phyloP scores from a whole-genome alignment of 768 basidiomycete species.

The Cystobasidium tubakii region DNA sequence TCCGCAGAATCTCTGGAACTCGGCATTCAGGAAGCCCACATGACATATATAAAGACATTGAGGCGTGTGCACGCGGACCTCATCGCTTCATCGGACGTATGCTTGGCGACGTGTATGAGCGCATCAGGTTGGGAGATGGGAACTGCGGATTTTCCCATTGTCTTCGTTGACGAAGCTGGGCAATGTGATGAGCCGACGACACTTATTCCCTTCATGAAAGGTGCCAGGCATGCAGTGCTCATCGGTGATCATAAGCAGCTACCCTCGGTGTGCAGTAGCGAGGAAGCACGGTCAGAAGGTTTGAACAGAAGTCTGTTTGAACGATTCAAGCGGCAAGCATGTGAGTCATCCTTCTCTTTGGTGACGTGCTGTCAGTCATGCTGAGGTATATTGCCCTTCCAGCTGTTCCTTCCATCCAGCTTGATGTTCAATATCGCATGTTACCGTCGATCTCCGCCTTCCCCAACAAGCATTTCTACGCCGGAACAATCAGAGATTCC shows the following conservation, averaged over 20 bases:
- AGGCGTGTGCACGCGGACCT: slow-evolving; percentile 62
- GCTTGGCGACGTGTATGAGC: slow-evolving; percentile 48
- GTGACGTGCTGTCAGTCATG: not conserved
- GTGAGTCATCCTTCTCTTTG: slow-evolving; percentile 53
- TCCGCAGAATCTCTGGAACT: too few species aligned
- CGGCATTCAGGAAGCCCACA: not conserved
- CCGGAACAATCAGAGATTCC: slow-evolving; percentile 22
- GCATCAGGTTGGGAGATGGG: slow-evolving; percentile 36
- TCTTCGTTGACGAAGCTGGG: slow-evolving; percentile 89
- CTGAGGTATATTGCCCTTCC: not conserved
- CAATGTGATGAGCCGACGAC: slow-evolving; percentile 94
- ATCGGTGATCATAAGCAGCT: slow-evolving; percentile 98
- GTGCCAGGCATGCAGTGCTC: slow-evolving; percentile 73
- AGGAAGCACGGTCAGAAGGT: slow-evolving; percentile 66
- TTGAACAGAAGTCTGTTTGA: slow-evolving; percentile 81
- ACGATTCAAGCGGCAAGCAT: slow-evolving; percentile 71
- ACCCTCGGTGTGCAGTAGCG: slow-evolving; percentile 54
- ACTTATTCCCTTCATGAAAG: slow-evolving; percentile 87
- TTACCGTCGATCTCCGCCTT: slow-evolving; percentile 83
- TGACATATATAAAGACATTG: slow-evolving; percentile 4
- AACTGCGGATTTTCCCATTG: slow-evolving; percentile 75
- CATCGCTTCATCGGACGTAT: slow-evolving; percentile 65
- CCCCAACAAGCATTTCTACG: slow-evolving; percentile 76
- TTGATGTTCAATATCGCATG: slow-evolving; percentile 94
- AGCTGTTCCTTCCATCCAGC: slow-evolving; percentile 85